phyloP scores from a whole-genome alignment of 1,139 yeast species.

The Yamadazyma pseudoaaseri region DNA sequence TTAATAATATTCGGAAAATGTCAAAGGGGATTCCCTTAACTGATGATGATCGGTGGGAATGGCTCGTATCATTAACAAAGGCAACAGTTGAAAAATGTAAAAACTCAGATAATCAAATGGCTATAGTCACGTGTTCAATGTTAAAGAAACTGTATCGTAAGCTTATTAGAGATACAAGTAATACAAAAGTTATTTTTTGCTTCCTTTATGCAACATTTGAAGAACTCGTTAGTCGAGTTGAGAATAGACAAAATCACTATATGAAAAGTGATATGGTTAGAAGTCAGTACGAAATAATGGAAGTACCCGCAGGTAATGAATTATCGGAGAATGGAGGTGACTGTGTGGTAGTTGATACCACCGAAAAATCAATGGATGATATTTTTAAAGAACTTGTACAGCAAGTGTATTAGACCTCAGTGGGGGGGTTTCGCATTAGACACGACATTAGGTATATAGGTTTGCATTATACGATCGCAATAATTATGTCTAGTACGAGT shows the following conservation, averaged over 20 bases:
- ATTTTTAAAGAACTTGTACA: slow-evolving; percentile 21
- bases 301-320: slow-evolving; percentile 56
- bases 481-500: too few species aligned
- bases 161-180: slow-evolving; percentile 32
- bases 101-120: slow-evolving; percentile 21
- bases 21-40: slow-evolving; percentile 71
- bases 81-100: slow-evolving; percentile 36
- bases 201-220: slow-evolving; percentile 67
- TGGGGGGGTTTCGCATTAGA: too few species aligned
- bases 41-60: slow-evolving; percentile 90
- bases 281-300: slow-evolving; percentile 73
- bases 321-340: slow-evolving; percentile 38
- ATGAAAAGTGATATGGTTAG: slow-evolving; percentile 85
- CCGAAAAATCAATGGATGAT: slow-evolving; percentile 37
- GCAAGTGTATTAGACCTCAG: not conserved
- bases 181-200: slow-evolving; percentile 50
- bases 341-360: slow-evolving; percentile 36
- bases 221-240: slow-evolving; percentile 59
- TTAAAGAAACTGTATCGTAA: slow-evolving; percentile 73
- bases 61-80: slow-evolving; percentile 61
- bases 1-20: slow-evolving; percentile 79
- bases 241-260: slow-evolving; percentile 66
- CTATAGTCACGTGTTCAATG: slow-evolving; percentile 82
- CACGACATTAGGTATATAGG: too few species aligned
- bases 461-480: too few species aligned